phyloP scores from a whole-genome alignment of 2,329 filamentous ascomycete species.

The Stagonosporopsis tanaceti region DNA sequence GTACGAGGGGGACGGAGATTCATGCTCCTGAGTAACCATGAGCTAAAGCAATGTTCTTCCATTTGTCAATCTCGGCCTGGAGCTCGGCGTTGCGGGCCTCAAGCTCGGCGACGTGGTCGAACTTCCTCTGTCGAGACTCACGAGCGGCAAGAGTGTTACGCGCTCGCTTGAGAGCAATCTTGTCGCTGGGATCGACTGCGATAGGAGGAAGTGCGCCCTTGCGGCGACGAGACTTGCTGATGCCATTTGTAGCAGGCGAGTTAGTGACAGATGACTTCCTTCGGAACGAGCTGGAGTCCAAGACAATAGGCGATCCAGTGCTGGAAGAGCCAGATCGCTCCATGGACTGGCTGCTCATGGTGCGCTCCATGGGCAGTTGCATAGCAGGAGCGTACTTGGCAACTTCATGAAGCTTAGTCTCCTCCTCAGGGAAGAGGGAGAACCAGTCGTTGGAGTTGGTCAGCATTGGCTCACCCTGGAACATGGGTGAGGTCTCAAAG shows the following conservation, averaged over 20 bases:
- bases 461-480: conserved; percentile 66
- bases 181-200: conserved; percentile 76
- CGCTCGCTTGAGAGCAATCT: conserved; percentile 87
- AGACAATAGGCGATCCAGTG: conserved; percentile 47
- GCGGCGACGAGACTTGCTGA: conserved; percentile 73
- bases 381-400: conserved; percentile 33
- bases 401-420: conserved; percentile 39
- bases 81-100: conserved; percentile 77
- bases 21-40: conserved; percentile 49
- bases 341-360: conserved; percentile 48
- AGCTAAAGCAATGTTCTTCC: conserved; percentile 51
- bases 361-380: conserved; percentile 52
- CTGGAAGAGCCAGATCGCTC: conserved; percentile 47
- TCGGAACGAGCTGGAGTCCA: conserved; percentile 45
- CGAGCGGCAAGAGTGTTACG: conserved; percentile 93
- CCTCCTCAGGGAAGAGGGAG: conserved; percentile 72
- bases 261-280: conserved; percentile 53
- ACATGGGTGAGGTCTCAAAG: conserved; percentile 81
- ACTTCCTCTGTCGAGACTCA: conserved; percentile 89
- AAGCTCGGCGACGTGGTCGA: conserved; percentile 75
- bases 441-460: conserved; percentile 69
- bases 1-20: conserved; percentile 39
- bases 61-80: conserved; percentile 58
- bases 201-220: conserved; percentile 84
- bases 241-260: conserved; percentile 70